A percentile compares a stretch with the other conserved stretches of the same genome.
Conservation (phyloP, 768 basidiomycete species). For the Nevesoporus exiguus region DNA sequence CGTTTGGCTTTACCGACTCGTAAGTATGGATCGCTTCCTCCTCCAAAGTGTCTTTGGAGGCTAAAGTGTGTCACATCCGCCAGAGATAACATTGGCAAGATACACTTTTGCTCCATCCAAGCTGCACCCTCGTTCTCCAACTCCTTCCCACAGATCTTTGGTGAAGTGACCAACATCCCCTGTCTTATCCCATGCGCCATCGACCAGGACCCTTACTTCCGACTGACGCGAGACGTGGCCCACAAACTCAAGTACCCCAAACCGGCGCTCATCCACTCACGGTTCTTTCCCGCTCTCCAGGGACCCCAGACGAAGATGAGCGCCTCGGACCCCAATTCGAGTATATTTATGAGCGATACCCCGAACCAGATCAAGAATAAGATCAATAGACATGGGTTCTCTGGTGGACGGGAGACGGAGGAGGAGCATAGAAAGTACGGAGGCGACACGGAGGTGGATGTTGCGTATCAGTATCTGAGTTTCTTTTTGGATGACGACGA, state of each 20-base stretch:
- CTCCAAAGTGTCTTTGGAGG: not conserved
- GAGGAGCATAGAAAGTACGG: conserved; percentile 89
- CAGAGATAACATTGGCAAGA: conserved; percentile 97
- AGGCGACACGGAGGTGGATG: conserved; percentile 93
- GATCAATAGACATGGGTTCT: conserved; percentile 93
- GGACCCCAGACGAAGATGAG: conserved; percentile 99
- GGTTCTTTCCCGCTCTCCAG: conserved; percentile 98
- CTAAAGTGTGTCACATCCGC: not conserved
- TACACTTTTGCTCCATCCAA: conserved; percentile 94
- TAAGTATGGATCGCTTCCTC: conserved; percentile 39
- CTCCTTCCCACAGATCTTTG: conserved; percentile 98
- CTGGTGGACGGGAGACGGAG: conserved; percentile 92
- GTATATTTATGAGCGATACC: conserved; percentile 96
- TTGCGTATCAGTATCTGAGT: conserved; percentile 89
- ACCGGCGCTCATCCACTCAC: conserved; percentile 87
- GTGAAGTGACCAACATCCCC: conserved; percentile 74
- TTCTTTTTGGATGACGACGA: conserved; percentile 97
- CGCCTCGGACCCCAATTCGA: conserved; percentile 88
- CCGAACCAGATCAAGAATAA: conserved; percentile 95
- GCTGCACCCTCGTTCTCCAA: conserved; percentile 96
- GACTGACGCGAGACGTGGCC: conserved; percentile 93
- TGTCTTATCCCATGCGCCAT: conserved; percentile 97
- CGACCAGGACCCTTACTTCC: conserved; percentile 97
- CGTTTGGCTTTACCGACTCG: conserved; percentile 97
- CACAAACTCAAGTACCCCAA: conserved; percentile 94